Evolutionary conservation across 148 eudicot species (phyloP), one percentile per base, ranked within the genome.

Genomic region (Amaranthus palmeri): DNA sequence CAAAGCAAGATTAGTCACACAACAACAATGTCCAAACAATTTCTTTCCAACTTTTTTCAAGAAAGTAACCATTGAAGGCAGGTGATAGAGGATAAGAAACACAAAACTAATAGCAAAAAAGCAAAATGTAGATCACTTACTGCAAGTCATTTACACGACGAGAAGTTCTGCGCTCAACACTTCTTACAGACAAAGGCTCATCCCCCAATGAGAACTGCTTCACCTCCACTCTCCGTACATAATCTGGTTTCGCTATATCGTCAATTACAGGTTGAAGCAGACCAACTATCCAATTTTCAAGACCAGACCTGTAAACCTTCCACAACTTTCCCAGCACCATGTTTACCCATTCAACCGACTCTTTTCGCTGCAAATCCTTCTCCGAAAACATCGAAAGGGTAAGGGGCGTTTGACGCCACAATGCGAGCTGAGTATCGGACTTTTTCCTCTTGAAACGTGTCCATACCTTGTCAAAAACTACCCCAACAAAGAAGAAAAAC

Each of bases 321-420:
- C 98, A 93, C 72, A 93, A 81, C 85, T 93, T 93, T 73, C 91
- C 97, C 81, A 93, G 71, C 68, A 93, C 98, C 98, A 93, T 93
- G 70, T 93, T 93, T 56, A 93, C 98, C 98, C 98, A 93, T 78
- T 93, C 98, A 51, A 93, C 98, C 6, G 98, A 89, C 75, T 93
- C 98, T 83, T 93, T 93, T 79, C 98, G 86, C 82, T 86, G 92
- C 85, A 93, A 86, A 82, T 91, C 98, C 79, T 89, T 86, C 83
- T 93, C 97, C 45, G 91, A 71, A 56, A 91, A 81, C 82, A 82
- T 77, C 5, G 98, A 91, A 72, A 89, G 65, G 58, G 87, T 86
- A 7, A 86, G 78, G 59, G 95, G 95, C 54, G 90, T 81, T 76
- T 86, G 87, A 12, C 90, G 82, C 95, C 95, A 83, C 63, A 73